Base-by-base conservation (phyloP, 2,329 filamentous ascomycete genomes). In the Xylaria sp. region DNA sequence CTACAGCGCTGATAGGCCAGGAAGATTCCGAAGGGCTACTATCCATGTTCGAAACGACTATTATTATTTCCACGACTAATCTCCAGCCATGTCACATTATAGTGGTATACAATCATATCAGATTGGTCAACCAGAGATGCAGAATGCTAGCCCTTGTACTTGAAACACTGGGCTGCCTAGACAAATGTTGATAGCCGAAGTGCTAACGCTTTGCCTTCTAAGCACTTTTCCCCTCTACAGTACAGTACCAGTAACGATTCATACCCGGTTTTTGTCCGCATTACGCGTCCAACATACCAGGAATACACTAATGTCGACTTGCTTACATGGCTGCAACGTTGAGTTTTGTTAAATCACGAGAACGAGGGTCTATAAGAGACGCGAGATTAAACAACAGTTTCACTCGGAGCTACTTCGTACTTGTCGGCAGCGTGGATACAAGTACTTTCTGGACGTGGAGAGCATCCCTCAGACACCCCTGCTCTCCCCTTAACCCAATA, bases 131-230 rank as follows among this genome's bases (percentile, higher is more conserved):
- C 8, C 53, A 25, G 28, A 53, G 23, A 46, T 46, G 36, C 34
- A 58, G n/a, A 57, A 32, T 15, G 25, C 53, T 57, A 57, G 59
- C 55, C 30, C 32, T 48, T 45, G 41, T 25, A 60, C 39, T 57
- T 66, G 67, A 69, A 60, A 69, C 63, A 57, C 59, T 52, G 18
- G 43, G 6, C 41, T 50, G 55, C 30, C 15, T 45, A 48, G 39
- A n/a, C 41, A 43, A 55, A 63, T 56, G 59, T 41, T 43, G 67
- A 57, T 63, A 66, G 48, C 55, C 60, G 63, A 58, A 48, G 55
- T 46, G 39, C 32, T 57, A 43, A 43, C 41, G 50, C 23, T 53
- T 36, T 25, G 20, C 18, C 34, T 53, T 28, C 45, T 34, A 18
- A 34, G n/a, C 30, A 50, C 18, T 28, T n/a, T n/a, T n/a, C n/a